Conservation (phyloP, 768 basidiomycete genomes). For the Tulasnella sp. region DNA sequence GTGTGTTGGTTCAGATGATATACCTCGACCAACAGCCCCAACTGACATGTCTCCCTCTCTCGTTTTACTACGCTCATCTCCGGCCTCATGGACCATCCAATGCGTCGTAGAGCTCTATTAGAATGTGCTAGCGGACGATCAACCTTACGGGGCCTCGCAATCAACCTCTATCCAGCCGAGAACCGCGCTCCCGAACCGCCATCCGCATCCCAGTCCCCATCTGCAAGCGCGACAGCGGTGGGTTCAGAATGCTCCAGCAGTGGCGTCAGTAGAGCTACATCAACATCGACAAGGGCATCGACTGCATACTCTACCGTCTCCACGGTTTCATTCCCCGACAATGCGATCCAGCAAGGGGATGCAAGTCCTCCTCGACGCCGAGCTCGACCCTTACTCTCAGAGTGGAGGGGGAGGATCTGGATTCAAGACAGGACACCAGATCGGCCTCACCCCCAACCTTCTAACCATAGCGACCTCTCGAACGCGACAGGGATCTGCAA, state of each 20-base stretch:
- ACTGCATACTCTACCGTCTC: not conserved
- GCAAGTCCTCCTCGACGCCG: constrained; percentile 48
- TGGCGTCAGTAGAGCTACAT: not conserved
- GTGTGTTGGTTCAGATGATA: not conserved
- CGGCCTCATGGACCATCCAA: not conserved
- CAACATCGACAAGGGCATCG: constrained; percentile 2
- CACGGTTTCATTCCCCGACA: constrained; percentile 1
- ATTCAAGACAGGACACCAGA: constrained; percentile 43
- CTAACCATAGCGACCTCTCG: constrained; percentile 37
- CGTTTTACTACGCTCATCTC: not conserved
- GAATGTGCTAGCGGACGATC: not conserved
- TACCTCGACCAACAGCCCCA: not conserved
- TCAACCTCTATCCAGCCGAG: constrained; percentile 5
- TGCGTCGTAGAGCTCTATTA: constrained; percentile 21
- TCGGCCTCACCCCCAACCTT: constrained; percentile 32
- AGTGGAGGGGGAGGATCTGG: constrained; percentile 40
- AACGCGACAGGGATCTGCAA: not conserved
- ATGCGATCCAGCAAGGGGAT: constrained; percentile 38
- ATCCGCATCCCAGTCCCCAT: not conserved
- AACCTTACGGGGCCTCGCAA: constrained; percentile 13
- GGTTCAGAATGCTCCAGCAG: not conserved
- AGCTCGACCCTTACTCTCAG: constrained; percentile 39
- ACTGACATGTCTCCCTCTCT: not conserved
- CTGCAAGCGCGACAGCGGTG: not conserved
- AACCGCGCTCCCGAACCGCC: not conserved